These are phyloP conservation scores for Fusarium acutatum DNA, from an alignment of 2,329 filamentous ascomycete species.

Conservation along the genomic window DNA sequence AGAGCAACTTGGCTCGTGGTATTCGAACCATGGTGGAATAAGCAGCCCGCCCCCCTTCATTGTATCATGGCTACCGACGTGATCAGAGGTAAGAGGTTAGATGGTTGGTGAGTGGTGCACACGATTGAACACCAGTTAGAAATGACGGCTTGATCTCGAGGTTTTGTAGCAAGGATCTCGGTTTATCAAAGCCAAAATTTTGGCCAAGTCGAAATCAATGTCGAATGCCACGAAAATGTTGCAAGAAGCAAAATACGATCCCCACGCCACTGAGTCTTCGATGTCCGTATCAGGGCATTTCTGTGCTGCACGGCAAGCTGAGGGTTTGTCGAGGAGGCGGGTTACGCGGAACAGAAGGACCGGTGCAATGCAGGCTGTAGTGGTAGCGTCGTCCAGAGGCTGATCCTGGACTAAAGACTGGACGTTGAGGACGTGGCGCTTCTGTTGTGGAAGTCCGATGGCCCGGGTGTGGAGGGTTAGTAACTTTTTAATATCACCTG, in stretches of 20 bases:
- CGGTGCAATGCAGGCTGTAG: conserved; percentile 11
- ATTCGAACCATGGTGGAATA: conserved; percentile 39
- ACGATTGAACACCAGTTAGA: neutral
- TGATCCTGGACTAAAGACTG: conserved; percentile 22
- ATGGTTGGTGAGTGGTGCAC: neutral
- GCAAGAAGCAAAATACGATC: conserved; percentile 16
- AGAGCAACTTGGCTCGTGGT: conserved; percentile 25
- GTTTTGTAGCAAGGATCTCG: neutral
- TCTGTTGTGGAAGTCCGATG: conserved; percentile 4
- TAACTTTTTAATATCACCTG: conserved; percentile 5
- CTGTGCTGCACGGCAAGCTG: neutral
- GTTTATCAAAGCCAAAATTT: neutral
- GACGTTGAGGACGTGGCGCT: conserved; percentile 26
- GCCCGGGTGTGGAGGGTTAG: conserved; percentile 13
- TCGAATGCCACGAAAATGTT: neutral
- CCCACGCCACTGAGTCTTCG: conserved; percentile 1
- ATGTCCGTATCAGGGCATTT: conserved; percentile 17
- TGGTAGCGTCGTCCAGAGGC: conserved; percentile 10
- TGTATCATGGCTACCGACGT: conserved; percentile 28
- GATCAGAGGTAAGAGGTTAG: neutral
- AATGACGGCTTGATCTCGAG: neutral
- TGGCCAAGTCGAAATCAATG: neutral
- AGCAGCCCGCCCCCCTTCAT: conserved; percentile 33
- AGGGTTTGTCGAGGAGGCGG: conserved; percentile 11
- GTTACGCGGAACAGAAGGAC: conserved; percentile 14